Conservation (phyloP, 2,329 filamentous ascomycete species). For the Colletotrichum eremochloae region DNA sequence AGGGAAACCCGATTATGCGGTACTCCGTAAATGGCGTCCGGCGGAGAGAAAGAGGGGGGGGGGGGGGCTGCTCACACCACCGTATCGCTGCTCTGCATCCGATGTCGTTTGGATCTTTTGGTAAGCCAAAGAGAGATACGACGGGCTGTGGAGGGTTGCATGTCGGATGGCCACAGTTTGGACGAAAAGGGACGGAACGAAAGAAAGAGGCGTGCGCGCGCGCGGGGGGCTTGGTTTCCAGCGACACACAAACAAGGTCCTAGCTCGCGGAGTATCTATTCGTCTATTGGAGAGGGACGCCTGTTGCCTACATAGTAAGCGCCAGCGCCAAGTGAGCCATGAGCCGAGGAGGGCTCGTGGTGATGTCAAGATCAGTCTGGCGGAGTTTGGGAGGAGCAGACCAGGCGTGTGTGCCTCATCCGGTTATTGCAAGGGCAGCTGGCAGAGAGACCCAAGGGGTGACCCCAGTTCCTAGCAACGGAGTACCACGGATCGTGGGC, state of each 20-base stretch:
- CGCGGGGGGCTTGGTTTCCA: constrained; percentile 2
- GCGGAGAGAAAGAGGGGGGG: neutral
- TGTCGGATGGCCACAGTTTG: constrained; percentile 12
- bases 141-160: constrained; percentile 18
- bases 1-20: constrained; percentile 17
- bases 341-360: constrained; percentile 22
- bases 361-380: constrained; percentile 40
- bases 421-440: constrained; percentile 5
- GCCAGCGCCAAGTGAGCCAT: constrained; percentile 29
- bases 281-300: constrained; percentile 20
- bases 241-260: constrained; percentile 16
- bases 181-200: neutral
- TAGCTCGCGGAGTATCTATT: constrained; percentile 35
- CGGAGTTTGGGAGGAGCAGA: constrained; percentile 28
- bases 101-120: constrained; percentile 34
- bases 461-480: constrained; percentile 19
- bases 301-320: constrained; percentile 23
- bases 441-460: neutral
- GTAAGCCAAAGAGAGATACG: constrained; percentile 35
- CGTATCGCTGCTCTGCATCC: constrained; percentile 16
- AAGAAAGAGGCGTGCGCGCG: neutral
- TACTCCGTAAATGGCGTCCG: constrained; percentile 5
- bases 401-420: constrained; percentile 25
- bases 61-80: neutral
- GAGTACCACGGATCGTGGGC: constrained; percentile 30